These are phyloP conservation scores for Aphanoascus verrucosus DNA, from an alignment of 2,329 filamentous ascomycete species.

Conservation along the genomic window DNA sequence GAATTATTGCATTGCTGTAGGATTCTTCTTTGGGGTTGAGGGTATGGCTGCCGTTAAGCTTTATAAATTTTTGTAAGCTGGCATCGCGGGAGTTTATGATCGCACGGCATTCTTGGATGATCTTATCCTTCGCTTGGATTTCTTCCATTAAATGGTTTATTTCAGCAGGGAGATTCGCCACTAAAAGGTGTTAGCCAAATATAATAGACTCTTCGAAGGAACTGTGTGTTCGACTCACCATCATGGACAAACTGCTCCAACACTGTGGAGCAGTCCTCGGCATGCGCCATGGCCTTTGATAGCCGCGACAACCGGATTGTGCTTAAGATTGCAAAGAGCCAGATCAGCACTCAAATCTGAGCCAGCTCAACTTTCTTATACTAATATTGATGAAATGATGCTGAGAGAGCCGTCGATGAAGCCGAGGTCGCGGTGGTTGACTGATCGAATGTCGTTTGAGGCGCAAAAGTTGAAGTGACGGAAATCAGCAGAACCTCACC, in stretches of 20 bases:
- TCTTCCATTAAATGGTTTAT: conserved; percentile 57
- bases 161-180: conserved; percentile 51
- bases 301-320: background rate
- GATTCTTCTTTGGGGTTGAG: conserved; percentile 54
- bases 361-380: background rate
- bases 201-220: background rate
- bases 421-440: background rate
- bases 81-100: conserved; percentile 49
- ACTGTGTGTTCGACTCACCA: conserved; percentile 34
- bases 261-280: conserved; percentile 53
- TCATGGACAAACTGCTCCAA: conserved; percentile 58
- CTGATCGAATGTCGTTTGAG: background rate
- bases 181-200: conserved; percentile 19
- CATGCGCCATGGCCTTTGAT: conserved; percentile 32
- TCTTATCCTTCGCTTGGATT: conserved; percentile 53
- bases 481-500: background rate
- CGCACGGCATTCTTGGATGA: conserved; percentile 47
- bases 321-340: background rate
- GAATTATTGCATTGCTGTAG: conserved; percentile 47
- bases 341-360: background rate
- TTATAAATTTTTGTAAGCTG: conserved; percentile 56
- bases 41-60: conserved; percentile 49
- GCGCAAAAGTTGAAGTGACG: background rate
- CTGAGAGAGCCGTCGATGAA: background rate
- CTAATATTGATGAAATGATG: background rate